Conservation (phyloP, 2,329 filamentous ascomycete genomes). For the Hymenoscyphus scutula region DNA sequence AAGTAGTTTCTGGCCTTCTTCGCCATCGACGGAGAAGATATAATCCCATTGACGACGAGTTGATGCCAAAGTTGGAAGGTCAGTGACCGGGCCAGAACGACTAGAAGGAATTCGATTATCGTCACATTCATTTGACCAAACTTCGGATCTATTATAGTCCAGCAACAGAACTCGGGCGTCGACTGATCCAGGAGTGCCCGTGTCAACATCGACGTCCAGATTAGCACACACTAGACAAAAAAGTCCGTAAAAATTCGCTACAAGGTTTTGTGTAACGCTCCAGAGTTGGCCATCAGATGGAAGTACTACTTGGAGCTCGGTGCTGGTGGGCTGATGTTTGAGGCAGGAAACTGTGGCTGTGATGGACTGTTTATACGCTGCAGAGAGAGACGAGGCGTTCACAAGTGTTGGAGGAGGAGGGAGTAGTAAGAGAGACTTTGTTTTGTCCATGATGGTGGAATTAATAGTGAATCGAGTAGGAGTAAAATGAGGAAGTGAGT, state of each 20-base stretch:
- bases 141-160: constrained; percentile 48
- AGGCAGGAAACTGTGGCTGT: constrained; percentile 52
- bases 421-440: constrained; percentile 57
- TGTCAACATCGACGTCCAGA: constrained; percentile 52
- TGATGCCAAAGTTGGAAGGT: constrained; percentile 52
- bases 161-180: constrained; percentile 75
- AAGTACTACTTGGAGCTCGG: constrained; percentile 48
- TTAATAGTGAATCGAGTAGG: too few relatives aligned
- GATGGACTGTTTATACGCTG: constrained; percentile 60
- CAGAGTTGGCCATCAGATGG: constrained; percentile 61
- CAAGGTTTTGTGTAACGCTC: constrained; percentile 65
- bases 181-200: constrained; percentile 67
- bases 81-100: constrained; percentile 38
- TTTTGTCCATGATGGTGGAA: constrained; percentile 6
- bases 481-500: background rate
- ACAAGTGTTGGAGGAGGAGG: constrained; percentile 60
- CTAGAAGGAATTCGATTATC: constrained; percentile 40
- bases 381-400: constrained; percentile 49
- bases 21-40: constrained; percentile 65
- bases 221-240: constrained; percentile 69
- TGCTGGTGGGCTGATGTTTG: constrained; percentile 36
- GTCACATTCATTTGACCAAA: constrained; percentile 41
- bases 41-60: constrained; percentile 59
- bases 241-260: constrained; percentile 77
- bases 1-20: constrained; percentile 60